Evolutionary conservation across 2,329 filamentous ascomycete genomes (phyloP).

Genomic region (Sphaerostilbella broomeana): DNA sequence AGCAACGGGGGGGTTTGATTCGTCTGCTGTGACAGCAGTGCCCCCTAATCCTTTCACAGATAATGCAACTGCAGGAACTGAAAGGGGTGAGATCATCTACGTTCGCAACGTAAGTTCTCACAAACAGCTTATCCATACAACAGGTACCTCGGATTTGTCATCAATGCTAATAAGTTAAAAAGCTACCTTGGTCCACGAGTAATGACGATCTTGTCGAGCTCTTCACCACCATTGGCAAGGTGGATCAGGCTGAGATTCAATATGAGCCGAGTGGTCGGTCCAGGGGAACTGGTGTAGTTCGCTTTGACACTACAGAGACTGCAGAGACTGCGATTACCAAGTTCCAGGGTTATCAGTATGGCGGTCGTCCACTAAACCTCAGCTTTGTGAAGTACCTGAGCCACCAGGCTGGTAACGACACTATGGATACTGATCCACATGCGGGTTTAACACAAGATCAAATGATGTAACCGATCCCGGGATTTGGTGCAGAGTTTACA

Average conservation of each 20-base stretch:
- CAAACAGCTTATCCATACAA: too few species aligned
- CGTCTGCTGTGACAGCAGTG: slow-evolving; percentile 39
- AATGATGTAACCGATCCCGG: slow-evolving; percentile 97
- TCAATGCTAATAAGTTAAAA: slow-evolving; percentile 3
- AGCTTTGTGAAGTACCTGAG: slow-evolving; percentile 92
- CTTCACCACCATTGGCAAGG: slow-evolving; percentile 96
- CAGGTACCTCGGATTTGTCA: not conserved
- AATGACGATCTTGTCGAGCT: slow-evolving; percentile 96
- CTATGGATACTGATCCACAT: slow-evolving; percentile 76
- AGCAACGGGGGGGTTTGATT: slow-evolving; percentile 41
- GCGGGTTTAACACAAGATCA: slow-evolving; percentile 88
- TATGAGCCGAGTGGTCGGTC: slow-evolving; percentile 96
- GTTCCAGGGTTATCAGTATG: slow-evolving; percentile 96
- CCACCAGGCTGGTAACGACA: slow-evolving; percentile 55
- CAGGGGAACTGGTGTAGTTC: slow-evolving; percentile 90
- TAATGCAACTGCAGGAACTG: slow-evolving; percentile 78
- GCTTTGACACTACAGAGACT: slow-evolving; percentile 76
- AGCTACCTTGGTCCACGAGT: slow-evolving; percentile 98
- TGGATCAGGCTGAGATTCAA: slow-evolving; percentile 98
- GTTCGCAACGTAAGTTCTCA: slow-evolving; percentile 80
- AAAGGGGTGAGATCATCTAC: slow-evolving; percentile 79
- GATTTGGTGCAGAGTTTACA: too few species aligned
- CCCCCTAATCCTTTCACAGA: slow-evolving; percentile 91
- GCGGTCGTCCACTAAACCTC: slow-evolving; percentile 85
- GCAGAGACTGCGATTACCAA: slow-evolving; percentile 93